Percentiles rank a stretch among this genome's conserved stretches.
Evolutionary conservation across 1,284 basidiomycete genomes (phyloP).

Genomic region (Ustilago hordei): DNA sequence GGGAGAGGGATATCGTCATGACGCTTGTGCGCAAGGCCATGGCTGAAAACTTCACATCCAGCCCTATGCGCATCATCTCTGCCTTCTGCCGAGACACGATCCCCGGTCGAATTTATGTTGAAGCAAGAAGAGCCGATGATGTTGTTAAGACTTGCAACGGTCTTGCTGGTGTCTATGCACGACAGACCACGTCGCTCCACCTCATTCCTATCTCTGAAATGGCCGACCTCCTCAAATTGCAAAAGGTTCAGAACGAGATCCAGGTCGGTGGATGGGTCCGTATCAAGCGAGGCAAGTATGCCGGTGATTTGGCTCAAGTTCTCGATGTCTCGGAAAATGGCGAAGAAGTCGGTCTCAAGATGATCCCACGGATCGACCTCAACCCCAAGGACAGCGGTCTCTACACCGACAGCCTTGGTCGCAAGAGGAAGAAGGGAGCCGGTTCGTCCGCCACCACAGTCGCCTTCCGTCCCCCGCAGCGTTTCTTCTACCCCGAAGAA

Average conservation of each 20-base stretch:
- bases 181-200: constrained; percentile 76
- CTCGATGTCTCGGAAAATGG: constrained; percentile 92
- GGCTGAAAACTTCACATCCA: constrained; percentile 72
- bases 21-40: constrained; percentile 93
- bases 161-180: constrained; percentile 86
- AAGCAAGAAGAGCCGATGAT: constrained; percentile 87
- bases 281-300: constrained; percentile 91
- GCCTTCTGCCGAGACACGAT: constrained; percentile 96
- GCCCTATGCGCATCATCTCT: constrained; percentile 85
- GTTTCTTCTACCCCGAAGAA: constrained; percentile 94
- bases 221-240: constrained; percentile 94
- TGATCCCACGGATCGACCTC: constrained; percentile 95
- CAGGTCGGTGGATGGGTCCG: constrained; percentile 93
- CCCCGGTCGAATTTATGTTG: constrained; percentile 94
- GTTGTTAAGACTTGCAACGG: constrained; percentile 88
- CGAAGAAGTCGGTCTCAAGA: constrained; percentile 91
- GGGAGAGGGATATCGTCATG: constrained; percentile 91
- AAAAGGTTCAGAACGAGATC: constrained; percentile 89
- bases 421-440: constrained; percentile 68
- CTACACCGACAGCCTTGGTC: constrained; percentile 70
- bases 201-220: constrained; percentile 98
- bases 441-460: constrained; percentile 58
- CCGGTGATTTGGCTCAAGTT: constrained; percentile 94
- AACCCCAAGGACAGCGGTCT: constrained; percentile 71
- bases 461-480: constrained; percentile 84